Percentiles rank a stretch among this genome's conserved stretches.
Conservation (phyloP, 768 basidiomycete species). For the Russula vinacea region DNA sequence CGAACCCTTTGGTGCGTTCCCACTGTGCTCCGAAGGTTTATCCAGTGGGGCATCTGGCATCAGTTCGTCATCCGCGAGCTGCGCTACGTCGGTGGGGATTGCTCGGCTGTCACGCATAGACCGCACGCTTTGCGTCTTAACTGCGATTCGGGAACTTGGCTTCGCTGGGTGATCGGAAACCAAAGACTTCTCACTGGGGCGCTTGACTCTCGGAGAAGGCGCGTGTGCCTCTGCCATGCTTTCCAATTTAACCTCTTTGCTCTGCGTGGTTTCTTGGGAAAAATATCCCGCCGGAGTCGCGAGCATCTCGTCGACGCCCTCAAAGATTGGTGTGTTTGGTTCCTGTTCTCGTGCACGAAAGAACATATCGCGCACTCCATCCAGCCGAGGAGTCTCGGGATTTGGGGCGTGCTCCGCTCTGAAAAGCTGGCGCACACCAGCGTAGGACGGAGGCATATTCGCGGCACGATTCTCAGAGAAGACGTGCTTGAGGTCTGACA, state of each 20-base stretch:
- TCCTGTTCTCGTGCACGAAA: constrained; percentile 27
- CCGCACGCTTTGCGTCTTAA: background rate
- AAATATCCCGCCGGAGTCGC: constrained; percentile 34
- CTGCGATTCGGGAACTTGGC: background rate
- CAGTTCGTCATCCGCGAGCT: constrained; percentile 25
- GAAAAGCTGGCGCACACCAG: constrained; percentile 39
- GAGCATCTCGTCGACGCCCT: constrained; percentile 37
- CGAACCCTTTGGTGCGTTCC: constrained; percentile 15
- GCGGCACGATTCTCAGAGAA: constrained; percentile 30
- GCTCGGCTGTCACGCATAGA: constrained; percentile 7
- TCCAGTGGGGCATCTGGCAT: constrained; percentile 15
- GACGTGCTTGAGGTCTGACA: constrained; percentile 37
- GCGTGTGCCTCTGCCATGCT: constrained; percentile 17
- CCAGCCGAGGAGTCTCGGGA: constrained; percentile 38
- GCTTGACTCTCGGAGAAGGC: constrained; percentile 1
- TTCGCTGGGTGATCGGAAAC: background rate
- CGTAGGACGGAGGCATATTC: constrained; percentile 32
- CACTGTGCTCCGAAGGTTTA: constrained; percentile 7
- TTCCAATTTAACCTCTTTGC: constrained; percentile 20
- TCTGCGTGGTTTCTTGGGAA: constrained; percentile 13
- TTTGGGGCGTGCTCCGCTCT: constrained; percentile 18
- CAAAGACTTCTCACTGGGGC: constrained; percentile 17
- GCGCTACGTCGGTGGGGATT: constrained; percentile 17
- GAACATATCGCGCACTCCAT: constrained; percentile 39
- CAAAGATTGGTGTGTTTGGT: constrained; percentile 32